Evolutionary conservation across 163 green algal genomes (phyloP), one percentile per base, ranked within the genome.

Genomic region (Scenedesmus sp.): DNA sequence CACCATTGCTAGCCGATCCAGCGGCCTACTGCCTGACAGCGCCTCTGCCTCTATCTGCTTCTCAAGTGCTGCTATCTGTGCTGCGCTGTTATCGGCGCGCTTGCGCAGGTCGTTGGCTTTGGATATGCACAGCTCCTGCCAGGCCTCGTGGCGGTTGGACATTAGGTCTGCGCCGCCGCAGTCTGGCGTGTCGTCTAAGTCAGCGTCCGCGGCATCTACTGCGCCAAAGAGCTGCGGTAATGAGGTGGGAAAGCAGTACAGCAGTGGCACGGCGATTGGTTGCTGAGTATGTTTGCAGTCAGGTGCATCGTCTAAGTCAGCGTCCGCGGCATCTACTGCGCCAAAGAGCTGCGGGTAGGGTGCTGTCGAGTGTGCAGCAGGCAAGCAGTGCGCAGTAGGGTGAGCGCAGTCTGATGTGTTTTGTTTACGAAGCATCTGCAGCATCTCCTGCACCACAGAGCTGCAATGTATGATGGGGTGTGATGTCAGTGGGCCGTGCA

Each of bases 181-280:
- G 52, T 92, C 88, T 66, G 88, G 88, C 9, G 88, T 92, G 20
- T 92, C 88, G 59, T 92, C 81, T 1, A 92, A 64, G 74, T 92
- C 88, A 4, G 81, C 81, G 23, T 89, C 81, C 8, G 64, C 62
- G 4, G 88, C 81, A 34, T 92, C 88, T 4, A 73, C 81, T 64
- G 81, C 54, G 62, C 73, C 76, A 67, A 92, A 92, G 12, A 92
- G 55, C 88, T 92, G 82, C 52, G 26, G 34, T 6, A 1, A 52
- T 54, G n/a, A 34, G 7, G 12, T 7, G 77, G 66, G 18, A 4
- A 18, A 77, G 70, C 70, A 46, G 34, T 46, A 0, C 34, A 46
- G 34, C 34, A 46, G 34, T 46, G 34, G 34, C 34, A n/a, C n/a
- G n/a, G n/a, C n/a, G n/a, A n/a, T n/a, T n/a, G n/a, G n/a, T n/a